Conservation (phyloP, 2,329 filamentous ascomycete species). For the Xylariaceae sp. region DNA sequence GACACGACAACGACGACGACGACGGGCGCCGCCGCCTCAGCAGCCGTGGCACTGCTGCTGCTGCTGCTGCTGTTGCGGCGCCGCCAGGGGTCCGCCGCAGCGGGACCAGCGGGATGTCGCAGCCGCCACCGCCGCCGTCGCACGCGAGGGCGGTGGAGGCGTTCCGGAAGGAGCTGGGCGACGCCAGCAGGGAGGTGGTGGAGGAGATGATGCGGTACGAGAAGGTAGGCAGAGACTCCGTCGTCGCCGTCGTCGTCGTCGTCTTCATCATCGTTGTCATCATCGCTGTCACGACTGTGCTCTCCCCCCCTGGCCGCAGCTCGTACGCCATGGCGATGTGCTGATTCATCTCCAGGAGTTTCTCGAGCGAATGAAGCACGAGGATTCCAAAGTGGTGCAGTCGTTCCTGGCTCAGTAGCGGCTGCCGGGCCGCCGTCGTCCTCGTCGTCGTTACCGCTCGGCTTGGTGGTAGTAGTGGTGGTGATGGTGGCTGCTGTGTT, state of each 20-base stretch:
- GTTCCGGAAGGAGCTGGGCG: conserved; percentile 16
- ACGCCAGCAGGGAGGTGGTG: conserved; percentile 16
- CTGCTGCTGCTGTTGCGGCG: too few species aligned
- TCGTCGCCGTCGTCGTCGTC: too few species aligned
- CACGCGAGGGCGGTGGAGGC: conserved; percentile 9
- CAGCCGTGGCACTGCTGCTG: too few species aligned
- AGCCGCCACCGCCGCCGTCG: background rate
- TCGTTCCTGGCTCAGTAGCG: conserved; percentile 11
- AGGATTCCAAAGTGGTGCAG: conserved; percentile 19
- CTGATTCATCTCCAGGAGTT: conserved; percentile 23
- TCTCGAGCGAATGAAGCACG: conserved; percentile 19
- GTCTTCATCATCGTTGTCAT: too few species aligned
- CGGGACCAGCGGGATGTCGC: conserved; percentile 14
- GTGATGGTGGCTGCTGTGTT: too few species aligned
- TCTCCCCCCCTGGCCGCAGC: conserved; percentile 9
- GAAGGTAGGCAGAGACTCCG: conserved; percentile 19
- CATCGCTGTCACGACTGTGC: too few species aligned
- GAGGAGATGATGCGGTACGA: conserved; percentile 24
- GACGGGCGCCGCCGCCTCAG: too few species aligned
- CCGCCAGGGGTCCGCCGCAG: too few species aligned
- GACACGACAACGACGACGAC: too few species aligned
- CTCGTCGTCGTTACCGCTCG: background rate
- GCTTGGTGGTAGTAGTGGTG: background rate
- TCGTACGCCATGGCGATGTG: conserved; percentile 17
- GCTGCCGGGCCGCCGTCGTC: background rate